Base-by-base conservation (phyloP, 306 rosid species). In the Prunus kanzakura region DNA sequence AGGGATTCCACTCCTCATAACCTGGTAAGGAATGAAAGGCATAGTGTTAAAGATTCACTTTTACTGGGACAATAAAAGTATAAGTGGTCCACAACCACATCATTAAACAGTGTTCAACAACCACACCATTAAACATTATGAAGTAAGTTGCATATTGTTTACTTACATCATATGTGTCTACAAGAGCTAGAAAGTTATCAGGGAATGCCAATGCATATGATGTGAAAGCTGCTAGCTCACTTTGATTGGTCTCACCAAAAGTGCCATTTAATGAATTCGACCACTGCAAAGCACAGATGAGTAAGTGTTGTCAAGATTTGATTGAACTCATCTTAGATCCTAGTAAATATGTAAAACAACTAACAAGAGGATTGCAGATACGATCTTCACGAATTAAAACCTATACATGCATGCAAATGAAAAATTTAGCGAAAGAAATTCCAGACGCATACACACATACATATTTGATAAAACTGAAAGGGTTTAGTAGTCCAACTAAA, bases 151-250 rank as follows among this genome's bases (percentile, higher is more conserved):
- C 20, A 67, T 10, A 12, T 54, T 15, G 49, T 27, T 54, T 25
- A 85, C 92, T 87, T 81, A 92, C 99, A 82, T 96, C 99, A 82
- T 96, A 96, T 43, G 99, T 96, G 86, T 96, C 99, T 67, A 96
- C 99, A 65, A 96, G 99, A 75, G 98, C 99, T 79, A 92, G 89
- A 88, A 96, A 96, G 86, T 62, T 75, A 70, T 76, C 74, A 74
- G 99, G 99, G 81, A 92, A 96, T 82, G 99, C 99, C 89, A 92
- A 82, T 8, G 99, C 99, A 80, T 96, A 96, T 8, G 99, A 96
- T 3, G 85, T 83, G 88, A 96, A 91, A 25, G 99, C 99, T 76
- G 99, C 99, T 78, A 96, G 78, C 89, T 96, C 99, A 18, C 97
- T 92, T 79, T 86, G 99, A 89, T 96, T 96, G 83, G 99, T 96